Evolutionary conservation across 441 rosid genomes (phyloP), one percentile per base, ranked within the genome.

Genomic region (Brassica balearica): DNA sequence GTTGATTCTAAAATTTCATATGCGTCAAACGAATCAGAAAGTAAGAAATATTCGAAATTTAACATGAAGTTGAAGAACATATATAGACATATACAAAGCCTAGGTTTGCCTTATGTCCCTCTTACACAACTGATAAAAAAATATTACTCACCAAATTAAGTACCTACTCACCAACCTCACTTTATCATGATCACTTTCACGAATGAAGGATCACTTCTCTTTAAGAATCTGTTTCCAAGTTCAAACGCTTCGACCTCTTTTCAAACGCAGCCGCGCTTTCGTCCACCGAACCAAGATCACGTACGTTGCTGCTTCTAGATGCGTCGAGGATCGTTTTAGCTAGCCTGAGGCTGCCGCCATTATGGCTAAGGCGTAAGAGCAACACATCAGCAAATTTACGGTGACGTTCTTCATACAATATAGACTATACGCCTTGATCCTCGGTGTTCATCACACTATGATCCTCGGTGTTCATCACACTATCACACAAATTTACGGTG

Each of bases 201-300:
- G 14, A 43, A 43, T 43, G 51, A 43, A 43, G 87, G 87, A 2
- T 43, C 51, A 77, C 77, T 17, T 78, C 81, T 72, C 63, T 65
- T 2, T 77, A 38, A 74, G 84, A 64, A 59, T 53, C 62, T 41
- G 55, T n/a, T 67, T 2, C 51, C 74, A 2, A 71, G 75, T 94
- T 92, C 3, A 94, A 94, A 78, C 87, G 92, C 63, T 92, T 88
- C 38, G 91, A 73, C 34, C 82, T 73, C 74, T 71, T 29, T 51
- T 68, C 81, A 43, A 72, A 76, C 63, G 76, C 92, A 10, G 63
- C 81, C 12, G 46, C 11, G 79, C 82, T 67, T 48, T 38, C 17
- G 38, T 62, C 83, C 59, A 23, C 77, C 67, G 80, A 85, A 86
- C 58, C 85, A 91, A 29, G 74, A 73, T 79, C 86, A 81, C 22